Conservation (phyloP, 306 rosid species). For the Prunus padus region DNA sequence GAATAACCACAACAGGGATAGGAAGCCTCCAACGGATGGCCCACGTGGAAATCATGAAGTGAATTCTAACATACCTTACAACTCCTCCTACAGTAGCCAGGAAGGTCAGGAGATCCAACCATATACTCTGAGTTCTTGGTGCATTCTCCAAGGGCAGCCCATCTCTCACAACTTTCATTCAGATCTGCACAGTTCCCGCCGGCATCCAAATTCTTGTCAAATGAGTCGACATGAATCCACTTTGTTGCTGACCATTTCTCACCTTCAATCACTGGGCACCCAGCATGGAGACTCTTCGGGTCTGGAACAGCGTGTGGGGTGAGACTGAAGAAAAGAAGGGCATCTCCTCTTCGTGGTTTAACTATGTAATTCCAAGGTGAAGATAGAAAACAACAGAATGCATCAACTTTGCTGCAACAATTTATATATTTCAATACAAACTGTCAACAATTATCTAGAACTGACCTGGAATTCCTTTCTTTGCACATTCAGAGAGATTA, state of each 20-base stretch:
- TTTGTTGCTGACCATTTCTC: constrained; percentile 99
- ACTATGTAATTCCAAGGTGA: constrained; percentile 38
- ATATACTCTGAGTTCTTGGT: constrained; percentile 75
- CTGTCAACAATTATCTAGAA: constrained; percentile 8
- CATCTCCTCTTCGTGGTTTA: constrained; percentile 94
- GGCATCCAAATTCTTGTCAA: constrained; percentile 57
- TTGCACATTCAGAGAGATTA: constrained; percentile 90
- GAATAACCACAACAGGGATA: constrained; percentile 8
- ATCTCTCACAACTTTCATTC: constrained; percentile 79
- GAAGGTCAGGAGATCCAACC: constrained; percentile 82
- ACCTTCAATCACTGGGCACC: constrained; percentile 95
- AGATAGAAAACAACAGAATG: constrained; percentile 16
- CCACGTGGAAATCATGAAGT: constrained; percentile 15
- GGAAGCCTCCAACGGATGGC: constrained; percentile 21
- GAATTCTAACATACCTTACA: constrained; percentile 69
- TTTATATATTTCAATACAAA: neutral
- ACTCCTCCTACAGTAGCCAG: constrained; percentile 89
- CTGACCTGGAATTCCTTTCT: constrained; percentile 87
- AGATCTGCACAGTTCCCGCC: constrained; percentile 63
- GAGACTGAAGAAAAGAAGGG: constrained; percentile 96
- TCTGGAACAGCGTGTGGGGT: constrained; percentile 74
- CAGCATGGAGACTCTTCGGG: constrained; percentile 82
- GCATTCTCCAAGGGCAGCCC: constrained; percentile 99
- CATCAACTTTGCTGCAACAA: neutral
- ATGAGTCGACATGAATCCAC: constrained; percentile 93